Evolutionary conservation across 192 early-diverging fungal species (phyloP).

Genomic region (Linnemannia elongata): DNA sequence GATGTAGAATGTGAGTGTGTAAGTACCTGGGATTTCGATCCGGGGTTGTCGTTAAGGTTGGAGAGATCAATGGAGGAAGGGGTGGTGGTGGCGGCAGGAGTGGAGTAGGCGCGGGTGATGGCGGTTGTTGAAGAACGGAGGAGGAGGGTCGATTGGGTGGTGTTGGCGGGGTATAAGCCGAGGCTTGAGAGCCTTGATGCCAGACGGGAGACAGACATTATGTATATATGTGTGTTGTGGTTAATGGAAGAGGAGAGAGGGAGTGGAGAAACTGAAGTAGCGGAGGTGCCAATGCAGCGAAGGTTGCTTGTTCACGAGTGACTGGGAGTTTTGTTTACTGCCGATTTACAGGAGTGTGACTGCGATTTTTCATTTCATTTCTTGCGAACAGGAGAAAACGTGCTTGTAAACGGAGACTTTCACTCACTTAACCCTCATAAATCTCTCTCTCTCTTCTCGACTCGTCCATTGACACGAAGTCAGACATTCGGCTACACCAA

Average conservation of each 20-base stretch:
- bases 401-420: no score
- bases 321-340: slow-evolving; percentile 2
- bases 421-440: no score
- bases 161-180: slow-evolving; percentile 41
- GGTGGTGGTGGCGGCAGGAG: slow-evolving; percentile 11
- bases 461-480: no score
- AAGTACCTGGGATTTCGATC: slow-evolving; percentile 57
- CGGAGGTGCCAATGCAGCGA: not conserved
- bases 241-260: not conserved
- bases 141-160: slow-evolving; percentile 1
- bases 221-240: not conserved
- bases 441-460: no score
- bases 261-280: not conserved
- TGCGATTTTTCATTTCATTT: not conserved
- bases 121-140: slow-evolving; percentile 11
- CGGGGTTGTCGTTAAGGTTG: slow-evolving; percentile 55
- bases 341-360: not conserved
- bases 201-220: slow-evolving; percentile 45
- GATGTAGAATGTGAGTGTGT: not conserved
- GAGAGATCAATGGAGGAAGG: slow-evolving; percentile 41
- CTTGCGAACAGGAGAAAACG: not conserved
- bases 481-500: no score
- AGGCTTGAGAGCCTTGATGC: slow-evolving; percentile 51
- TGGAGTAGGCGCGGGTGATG: slow-evolving; percentile 28
- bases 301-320: not conserved